Evolutionary conservation across 2,329 filamentous ascomycete species (phyloP).

Genomic region (Aspergillus novofumigatus): DNA sequence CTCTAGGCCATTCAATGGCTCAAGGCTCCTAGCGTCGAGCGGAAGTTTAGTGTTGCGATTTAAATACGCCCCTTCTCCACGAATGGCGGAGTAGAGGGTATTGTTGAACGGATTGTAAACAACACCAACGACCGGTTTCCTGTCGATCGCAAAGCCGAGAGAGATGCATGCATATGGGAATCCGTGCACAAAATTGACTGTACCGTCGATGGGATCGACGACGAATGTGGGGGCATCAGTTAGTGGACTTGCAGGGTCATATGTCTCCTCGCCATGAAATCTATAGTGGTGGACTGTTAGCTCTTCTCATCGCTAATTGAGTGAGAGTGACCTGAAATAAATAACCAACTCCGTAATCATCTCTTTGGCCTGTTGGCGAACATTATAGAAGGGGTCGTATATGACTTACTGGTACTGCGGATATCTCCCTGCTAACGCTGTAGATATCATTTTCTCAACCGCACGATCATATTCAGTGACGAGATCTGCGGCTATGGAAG

Average conservation of each 20-base stretch:
- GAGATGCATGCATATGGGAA: conserved; percentile 58
- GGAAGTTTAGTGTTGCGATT: conserved; percentile 42
- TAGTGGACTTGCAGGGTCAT: conserved; percentile 51
- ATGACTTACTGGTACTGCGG: conserved; percentile 45
- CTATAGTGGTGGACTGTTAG: conserved; percentile 16
- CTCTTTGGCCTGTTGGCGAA: not conserved
- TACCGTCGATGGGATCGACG: conserved; percentile 62
- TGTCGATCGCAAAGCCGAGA: conserved; percentile 52
- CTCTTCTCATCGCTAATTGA: not conserved
- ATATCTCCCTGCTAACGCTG: conserved; percentile 47
- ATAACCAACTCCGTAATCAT: not conserved
- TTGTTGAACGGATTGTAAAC: conserved; percentile 59
- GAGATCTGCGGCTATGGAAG: conserved; percentile 51
- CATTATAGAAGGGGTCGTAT: not conserved
- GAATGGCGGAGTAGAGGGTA: conserved; percentile 53
- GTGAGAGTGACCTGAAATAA: not conserved
- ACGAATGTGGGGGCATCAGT: conserved; percentile 56
- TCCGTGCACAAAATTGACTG: conserved; percentile 61
- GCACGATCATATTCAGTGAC: conserved; percentile 62
- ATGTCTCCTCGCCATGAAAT: conserved; percentile 59
- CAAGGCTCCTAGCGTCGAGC: conserved; percentile 38
- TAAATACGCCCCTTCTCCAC: conserved; percentile 52
- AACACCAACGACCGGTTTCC: conserved; percentile 52
- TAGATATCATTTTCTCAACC: conserved; percentile 56
- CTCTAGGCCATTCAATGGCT: conserved; percentile 47